Evolutionary conservation across 2,329 filamentous ascomycete species (phyloP).

Genomic region (Xylariaceae sp.): DNA sequence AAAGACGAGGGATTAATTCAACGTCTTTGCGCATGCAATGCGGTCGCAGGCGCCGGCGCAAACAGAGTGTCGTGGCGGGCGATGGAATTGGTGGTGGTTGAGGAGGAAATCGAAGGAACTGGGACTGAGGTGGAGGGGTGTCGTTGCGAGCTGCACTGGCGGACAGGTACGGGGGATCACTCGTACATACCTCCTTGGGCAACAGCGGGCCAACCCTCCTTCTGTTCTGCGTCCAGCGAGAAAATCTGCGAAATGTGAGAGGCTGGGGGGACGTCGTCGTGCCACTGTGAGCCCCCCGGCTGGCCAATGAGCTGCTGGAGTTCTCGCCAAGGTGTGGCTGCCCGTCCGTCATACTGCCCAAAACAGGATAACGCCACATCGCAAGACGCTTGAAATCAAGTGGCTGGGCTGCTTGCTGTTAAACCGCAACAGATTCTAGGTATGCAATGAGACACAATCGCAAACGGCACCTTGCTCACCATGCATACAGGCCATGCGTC

Average conservation of each 20-base stretch:
- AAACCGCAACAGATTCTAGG: too few species aligned
- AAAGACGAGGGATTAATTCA: neutral
- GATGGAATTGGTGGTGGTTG: conserved; percentile 4
- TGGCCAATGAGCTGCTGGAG: neutral
- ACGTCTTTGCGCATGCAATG: neutral
- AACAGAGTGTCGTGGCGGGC: conserved; percentile 2
- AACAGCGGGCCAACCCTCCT: conserved; percentile 20
- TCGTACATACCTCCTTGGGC: conserved; percentile 1
- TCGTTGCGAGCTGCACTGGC: too few species aligned
- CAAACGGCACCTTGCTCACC: too few species aligned
- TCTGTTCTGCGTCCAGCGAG: conserved; percentile 5
- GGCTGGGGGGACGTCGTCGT: conserved; percentile 14
- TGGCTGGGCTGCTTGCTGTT: conserved; percentile 5
- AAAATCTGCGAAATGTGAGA: conserved; percentile 17
- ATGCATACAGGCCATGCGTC: too few species aligned
- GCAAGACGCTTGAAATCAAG: neutral
- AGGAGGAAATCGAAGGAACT: conserved; percentile 9
- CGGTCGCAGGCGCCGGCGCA: conserved; percentile 7
- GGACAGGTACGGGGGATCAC: too few species aligned
- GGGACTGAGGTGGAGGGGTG: conserved; percentile 14
- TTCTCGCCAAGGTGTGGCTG: conserved; percentile 15
- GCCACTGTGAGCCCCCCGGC: neutral
- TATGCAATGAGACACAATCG: too few species aligned
- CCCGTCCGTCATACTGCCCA: neutral
- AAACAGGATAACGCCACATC: conserved; percentile 9